phyloP scores from a whole-genome alignment of 1,284 basidiomycete species.

The Apiotrichum porosum region DNA sequence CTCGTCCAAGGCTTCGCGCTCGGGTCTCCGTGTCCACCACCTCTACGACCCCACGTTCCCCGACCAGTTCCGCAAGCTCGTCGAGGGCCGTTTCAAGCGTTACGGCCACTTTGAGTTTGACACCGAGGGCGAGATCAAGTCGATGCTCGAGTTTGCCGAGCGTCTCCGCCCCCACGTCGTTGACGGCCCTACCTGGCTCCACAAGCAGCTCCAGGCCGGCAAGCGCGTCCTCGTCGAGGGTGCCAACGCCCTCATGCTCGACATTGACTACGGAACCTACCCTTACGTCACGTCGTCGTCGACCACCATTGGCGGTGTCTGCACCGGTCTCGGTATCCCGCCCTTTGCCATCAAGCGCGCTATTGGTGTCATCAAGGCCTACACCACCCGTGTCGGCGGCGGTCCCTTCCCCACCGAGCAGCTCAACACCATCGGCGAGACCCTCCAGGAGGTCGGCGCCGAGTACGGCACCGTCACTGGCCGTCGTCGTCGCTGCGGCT shows the following conservation, averaged over 20 bases:
- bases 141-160: constrained; percentile 86
- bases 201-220: constrained; percentile 57
- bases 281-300: constrained; percentile 94
- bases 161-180: constrained; percentile 82
- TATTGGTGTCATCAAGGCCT: constrained; percentile 94
- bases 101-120: constrained; percentile 99
- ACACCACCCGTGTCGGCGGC: constrained; percentile 94
- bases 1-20: constrained; percentile 93
- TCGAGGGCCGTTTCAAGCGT: constrained; percentile 95
- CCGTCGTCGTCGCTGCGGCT: constrained; percentile 85
- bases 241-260: constrained; percentile 97
- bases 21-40: constrained; percentile 92
- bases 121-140: constrained; percentile 89
- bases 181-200: constrained; percentile 22
- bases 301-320: constrained; percentile 86
- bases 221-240: constrained; percentile 91
- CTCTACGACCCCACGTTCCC: constrained; percentile 89
- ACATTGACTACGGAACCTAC: constrained; percentile 96
- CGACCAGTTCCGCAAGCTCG: constrained; percentile 86
- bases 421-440: constrained; percentile 75
- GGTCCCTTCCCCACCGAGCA: constrained; percentile 98
- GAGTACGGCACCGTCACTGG: constrained; percentile 94
- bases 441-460: constrained; percentile 87
- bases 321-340: constrained; percentile 92
- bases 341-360: constrained; percentile 77